Conservation (phyloP, 345 rosid genomes). For the Lenwebbia sp. region DNA sequence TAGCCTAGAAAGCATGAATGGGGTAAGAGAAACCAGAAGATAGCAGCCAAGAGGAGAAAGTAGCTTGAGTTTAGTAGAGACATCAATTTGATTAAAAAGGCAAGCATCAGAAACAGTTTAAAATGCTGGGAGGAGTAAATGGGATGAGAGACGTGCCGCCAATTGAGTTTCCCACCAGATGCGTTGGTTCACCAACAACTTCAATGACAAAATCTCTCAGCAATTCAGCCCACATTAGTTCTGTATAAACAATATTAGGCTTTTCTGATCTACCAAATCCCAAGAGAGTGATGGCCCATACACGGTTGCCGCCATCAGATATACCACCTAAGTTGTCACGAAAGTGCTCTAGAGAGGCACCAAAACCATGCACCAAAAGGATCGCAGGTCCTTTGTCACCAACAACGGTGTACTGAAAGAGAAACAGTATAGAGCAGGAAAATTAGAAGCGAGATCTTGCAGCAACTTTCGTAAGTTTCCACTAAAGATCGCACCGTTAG, state of each 20-base stretch:
- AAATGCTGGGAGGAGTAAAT: not conserved
- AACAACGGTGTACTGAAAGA: slow-evolving; percentile 48
- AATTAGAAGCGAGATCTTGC: not conserved
- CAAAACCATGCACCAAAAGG: slow-evolving; percentile 93
- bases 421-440: not conserved
- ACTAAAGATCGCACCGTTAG: not conserved
- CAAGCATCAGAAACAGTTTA: not conserved
- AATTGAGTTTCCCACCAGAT: slow-evolving; percentile 76
- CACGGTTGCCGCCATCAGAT: slow-evolving; percentile 41
- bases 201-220: slow-evolving; percentile 72
- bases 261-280: slow-evolving; percentile 96
- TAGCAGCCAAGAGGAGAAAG: not conserved
- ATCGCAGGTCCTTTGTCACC: slow-evolving; percentile 62
- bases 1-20: slow-evolving; percentile 37
- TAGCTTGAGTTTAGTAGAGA: not conserved
- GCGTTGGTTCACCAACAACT: slow-evolving; percentile 75
- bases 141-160: slow-evolving; percentile 47
- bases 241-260: slow-evolving; percentile 75
- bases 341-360: slow-evolving; percentile 85
- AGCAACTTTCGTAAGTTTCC: not conserved
- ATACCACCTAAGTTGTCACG: slow-evolving; percentile 54
- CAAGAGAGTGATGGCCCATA: slow-evolving; percentile 68
- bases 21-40: not conserved
- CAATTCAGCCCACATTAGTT: slow-evolving; percentile 80
- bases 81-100: not conserved